phyloP scores from a whole-genome alignment of 2,329 filamentous ascomycete species.

The Diaporthe humulicola region DNA sequence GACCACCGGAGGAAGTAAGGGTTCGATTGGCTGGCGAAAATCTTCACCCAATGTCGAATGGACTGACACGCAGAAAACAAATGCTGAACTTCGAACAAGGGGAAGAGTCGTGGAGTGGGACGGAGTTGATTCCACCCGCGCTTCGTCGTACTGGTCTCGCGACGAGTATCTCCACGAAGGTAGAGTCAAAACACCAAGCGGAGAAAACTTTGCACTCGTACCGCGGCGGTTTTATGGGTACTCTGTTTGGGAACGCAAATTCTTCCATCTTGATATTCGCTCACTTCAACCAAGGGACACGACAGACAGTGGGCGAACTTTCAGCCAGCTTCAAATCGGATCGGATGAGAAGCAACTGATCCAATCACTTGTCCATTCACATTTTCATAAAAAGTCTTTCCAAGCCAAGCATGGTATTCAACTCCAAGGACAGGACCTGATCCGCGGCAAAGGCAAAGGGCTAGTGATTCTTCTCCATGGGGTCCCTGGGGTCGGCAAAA shows the following conservation, averaged over 20 bases:
- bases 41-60: not conserved
- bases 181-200: not conserved
- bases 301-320: not conserved
- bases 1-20: not conserved
- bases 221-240: not conserved
- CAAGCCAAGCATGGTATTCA: not conserved
- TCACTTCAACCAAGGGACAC: not conserved
- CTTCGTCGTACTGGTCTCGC: not conserved
- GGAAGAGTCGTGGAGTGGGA: not conserved
- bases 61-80: not conserved
- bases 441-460: conserved; percentile 51
- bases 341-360: not conserved
- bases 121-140: not conserved
- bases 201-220: not conserved
- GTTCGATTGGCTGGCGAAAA: not conserved
- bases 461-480: conserved; percentile 52
- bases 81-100: not conserved
- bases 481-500: conserved; percentile 53
- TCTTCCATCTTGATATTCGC: not conserved
- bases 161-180: not conserved
- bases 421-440: not conserved
- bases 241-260: not conserved
- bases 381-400: not conserved
- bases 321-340: not conserved
- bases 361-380: not conserved